Evolutionary conservation across 129 eudicot species (phyloP), one percentile per base, ranked within the genome.

Genomic region (Scalesia atractyloides): DNA sequence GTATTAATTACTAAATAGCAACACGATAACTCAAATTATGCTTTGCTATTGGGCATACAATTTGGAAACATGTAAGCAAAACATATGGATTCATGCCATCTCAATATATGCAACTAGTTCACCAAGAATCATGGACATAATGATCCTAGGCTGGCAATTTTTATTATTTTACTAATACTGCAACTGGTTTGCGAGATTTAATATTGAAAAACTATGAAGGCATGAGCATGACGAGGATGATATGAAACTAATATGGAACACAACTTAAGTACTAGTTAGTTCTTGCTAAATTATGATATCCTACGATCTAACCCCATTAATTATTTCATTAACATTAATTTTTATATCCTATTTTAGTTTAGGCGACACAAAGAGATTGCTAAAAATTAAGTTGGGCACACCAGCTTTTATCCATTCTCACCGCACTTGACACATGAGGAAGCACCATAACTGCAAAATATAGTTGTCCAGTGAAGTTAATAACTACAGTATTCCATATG

Each of bases 401-500:
- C 79, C 16, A 64, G 73, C 26, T 70, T 63, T 74, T 16, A 75
- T 24, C 72, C 63, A 56, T 69, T 65, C 74, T 73, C 69, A 73
- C 84, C 22, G 66, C 72, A 76, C 71, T 57, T 72, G 65, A 49
- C 51, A 70, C 54, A 19, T 70, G 66, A 60, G 64, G 61, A 76
- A 60, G 51, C 64, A 68, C 74, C 70, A 73, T 67, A 56, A 78
- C 78, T 64, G 36, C 72, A 73, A 58, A 67, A 47, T 18, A 53
- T 34, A 72, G 83, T 73, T 68, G 82, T 78, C 69, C 44, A 18
- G 62, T 66, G 83, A 15, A 2, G 64, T 26, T 13, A 49, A 17
- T n/a, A 54, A 34, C 3, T 69, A 71, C 64, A 46, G 61, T 82
- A 87, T 86, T 86, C 74, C 49, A 86, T 73, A 48, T 14, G 14